phyloP scores from a whole-genome alignment of 164 flowering plant species.

The Magnolia officinalis region DNA sequence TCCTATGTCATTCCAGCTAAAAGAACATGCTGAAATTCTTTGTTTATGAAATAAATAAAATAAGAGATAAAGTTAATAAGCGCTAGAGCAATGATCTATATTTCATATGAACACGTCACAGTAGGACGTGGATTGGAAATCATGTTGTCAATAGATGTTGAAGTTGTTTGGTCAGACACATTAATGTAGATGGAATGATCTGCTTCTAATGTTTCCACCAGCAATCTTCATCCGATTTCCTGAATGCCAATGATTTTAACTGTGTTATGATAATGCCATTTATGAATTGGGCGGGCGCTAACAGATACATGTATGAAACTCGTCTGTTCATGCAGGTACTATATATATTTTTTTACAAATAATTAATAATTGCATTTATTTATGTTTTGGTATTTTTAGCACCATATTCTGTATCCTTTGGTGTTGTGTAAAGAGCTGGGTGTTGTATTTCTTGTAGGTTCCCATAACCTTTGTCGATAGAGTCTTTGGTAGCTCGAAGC shows the following conservation, averaged over 20 bases:
- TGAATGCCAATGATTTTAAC: no score
- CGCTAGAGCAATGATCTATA: background rate
- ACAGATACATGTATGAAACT: no score
- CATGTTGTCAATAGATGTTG: no score
- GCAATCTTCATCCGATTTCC: no score
- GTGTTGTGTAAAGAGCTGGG: background rate
- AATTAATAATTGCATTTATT: background rate
- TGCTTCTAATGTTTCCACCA: no score
- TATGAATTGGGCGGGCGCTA: no score
- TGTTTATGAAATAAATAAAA: background rate
- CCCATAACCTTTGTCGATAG: constrained; percentile 96
- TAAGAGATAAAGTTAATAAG: background rate
- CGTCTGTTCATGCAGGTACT: no score
- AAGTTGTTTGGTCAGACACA: no score
- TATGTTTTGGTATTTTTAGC: no score
- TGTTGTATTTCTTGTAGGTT: constrained; percentile 44
- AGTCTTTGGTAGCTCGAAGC: constrained; percentile 94
- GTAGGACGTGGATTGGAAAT: background rate
- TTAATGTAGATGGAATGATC: no score
- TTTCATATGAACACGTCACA: background rate
- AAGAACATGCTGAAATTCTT: background rate
- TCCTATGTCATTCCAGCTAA: background rate
- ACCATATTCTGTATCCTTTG: background rate
- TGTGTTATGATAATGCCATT: no score
- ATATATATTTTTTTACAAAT: no score